Evolutionary conservation across 2,329 filamentous ascomycete genomes (phyloP).

Genomic region (Fusarium oxysporum): DNA sequence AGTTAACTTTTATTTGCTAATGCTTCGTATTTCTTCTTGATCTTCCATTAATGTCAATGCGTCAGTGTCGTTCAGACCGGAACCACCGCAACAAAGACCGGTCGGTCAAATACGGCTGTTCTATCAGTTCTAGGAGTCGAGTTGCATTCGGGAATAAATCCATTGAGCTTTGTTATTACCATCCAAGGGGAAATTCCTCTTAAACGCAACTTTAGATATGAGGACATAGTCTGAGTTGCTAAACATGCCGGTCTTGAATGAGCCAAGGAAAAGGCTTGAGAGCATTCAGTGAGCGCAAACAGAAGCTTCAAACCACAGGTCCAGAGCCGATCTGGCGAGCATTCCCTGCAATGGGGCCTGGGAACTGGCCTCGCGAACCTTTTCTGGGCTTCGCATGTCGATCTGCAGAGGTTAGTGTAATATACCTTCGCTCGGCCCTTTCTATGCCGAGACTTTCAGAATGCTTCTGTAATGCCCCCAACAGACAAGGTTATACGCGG

Average conservation of each 20-base stretch:
- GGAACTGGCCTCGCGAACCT: accelerated
- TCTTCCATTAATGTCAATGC: neutral
- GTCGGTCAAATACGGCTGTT: too few relatives aligned
- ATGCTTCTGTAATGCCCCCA: neutral
- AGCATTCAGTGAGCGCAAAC: accelerated
- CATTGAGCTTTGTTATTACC: too few relatives aligned
- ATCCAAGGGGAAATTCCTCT: too few relatives aligned
- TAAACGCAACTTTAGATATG: too few relatives aligned
- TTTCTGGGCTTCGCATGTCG: neutral
- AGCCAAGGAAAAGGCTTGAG: too few relatives aligned
- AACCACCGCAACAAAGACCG: too few relatives aligned
- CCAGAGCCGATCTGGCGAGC: accelerated
- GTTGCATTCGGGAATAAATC: too few relatives aligned
- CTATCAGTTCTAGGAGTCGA: too few relatives aligned
- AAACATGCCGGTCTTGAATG: too few relatives aligned
- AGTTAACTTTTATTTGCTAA: accelerated
- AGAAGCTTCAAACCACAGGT: too few relatives aligned
- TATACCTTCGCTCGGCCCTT: neutral
- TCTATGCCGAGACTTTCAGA: neutral
- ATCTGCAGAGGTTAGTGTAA: neutral
- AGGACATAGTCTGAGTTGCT: too few relatives aligned
- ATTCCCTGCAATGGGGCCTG: too few relatives aligned
- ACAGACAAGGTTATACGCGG: neutral
- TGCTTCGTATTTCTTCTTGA: neutral
- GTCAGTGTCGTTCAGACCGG: accelerated